These are phyloP conservation scores for Pholiota molesta DNA, from an alignment of 768 basidiomycete genomes.

Conservation along the genomic window DNA sequence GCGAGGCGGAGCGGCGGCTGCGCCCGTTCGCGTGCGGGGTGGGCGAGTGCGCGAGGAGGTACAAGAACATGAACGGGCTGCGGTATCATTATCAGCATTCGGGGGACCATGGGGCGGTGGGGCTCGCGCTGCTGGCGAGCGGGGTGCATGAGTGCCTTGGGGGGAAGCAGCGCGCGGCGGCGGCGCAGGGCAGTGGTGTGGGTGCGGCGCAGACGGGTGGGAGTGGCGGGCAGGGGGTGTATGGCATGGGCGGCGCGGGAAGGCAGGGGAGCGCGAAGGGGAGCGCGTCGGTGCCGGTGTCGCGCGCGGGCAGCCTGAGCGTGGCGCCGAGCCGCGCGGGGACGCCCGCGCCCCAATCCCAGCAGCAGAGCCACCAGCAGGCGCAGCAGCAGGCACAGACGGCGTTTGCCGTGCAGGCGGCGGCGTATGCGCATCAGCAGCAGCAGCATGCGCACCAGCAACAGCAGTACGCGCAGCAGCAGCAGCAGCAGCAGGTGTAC, in stretches of 20 bases:
- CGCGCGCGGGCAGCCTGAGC: conserved; percentile 32
- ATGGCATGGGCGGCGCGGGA: neutral
- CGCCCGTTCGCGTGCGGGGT: conserved; percentile 91
- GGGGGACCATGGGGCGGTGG: conserved; percentile 92
- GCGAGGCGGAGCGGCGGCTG: conserved; percentile 81
- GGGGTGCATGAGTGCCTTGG: conserved; percentile 58
- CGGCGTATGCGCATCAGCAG: conserved; percentile 28
- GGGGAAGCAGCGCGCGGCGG: conserved; percentile 20
- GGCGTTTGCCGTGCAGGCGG: conserved; percentile 31
- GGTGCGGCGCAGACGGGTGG: neutral
- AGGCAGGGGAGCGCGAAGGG: conserved; percentile 13
- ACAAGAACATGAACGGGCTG: conserved; percentile 99
- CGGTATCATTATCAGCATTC: conserved; percentile 97
- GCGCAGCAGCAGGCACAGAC: conserved; percentile 34
- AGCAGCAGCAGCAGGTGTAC: conserved; percentile 6
- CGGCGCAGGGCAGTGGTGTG: conserved; percentile 1
- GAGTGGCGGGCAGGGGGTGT: conserved; percentile 8
- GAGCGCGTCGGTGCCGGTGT: conserved; percentile 39
- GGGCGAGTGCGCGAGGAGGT: conserved; percentile 82
- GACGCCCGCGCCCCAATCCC: conserved; percentile 34
- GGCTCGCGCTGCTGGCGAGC: conserved; percentile 79
- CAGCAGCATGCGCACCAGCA: conserved; percentile 21
- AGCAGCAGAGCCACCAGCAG: conserved; percentile 26
- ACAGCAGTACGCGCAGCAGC: conserved; percentile 32
- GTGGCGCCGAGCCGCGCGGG: conserved; percentile 34